Conservation (phyloP, 768 basidiomycete species). For the Leucocoprinus leucothites region DNA sequence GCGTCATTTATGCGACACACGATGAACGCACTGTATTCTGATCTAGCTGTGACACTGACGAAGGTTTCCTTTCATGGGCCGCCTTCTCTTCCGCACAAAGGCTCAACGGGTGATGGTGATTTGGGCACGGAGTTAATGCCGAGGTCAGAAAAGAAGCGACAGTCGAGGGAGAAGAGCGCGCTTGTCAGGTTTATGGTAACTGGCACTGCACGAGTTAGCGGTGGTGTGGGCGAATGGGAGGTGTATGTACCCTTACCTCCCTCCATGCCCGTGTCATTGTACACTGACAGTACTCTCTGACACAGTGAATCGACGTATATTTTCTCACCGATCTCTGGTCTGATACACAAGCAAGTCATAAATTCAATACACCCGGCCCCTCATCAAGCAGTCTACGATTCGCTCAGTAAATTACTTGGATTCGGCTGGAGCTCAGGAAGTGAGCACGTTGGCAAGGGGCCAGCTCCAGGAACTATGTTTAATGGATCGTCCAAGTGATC, state of each 20-base stretch:
- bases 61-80: constrained; percentile 42
- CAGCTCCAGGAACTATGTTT: constrained; percentile 8
- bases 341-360: constrained; percentile 61
- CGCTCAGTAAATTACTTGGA: constrained; percentile 40
- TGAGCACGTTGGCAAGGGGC: not conserved
- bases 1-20: constrained; percentile 70
- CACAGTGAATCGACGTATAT: constrained; percentile 66
- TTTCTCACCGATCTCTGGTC: constrained; percentile 65
- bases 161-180: constrained; percentile 55
- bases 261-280: not conserved
- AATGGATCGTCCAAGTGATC: not conserved
- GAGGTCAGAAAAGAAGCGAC: constrained; percentile 20
- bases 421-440: constrained; percentile 20
- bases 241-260: constrained; percentile 45
- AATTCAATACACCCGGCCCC: constrained; percentile 80
- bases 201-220: constrained; percentile 63
- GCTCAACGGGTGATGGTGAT: not conserved
- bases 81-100: constrained; percentile 7
- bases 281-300: not conserved
- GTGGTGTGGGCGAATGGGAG: constrained; percentile 64
- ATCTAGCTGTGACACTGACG: constrained; percentile 53
- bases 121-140: not conserved
- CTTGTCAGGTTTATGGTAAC: constrained; percentile 51
- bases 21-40: constrained; percentile 70
- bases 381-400: constrained; percentile 66